Conservation (phyloP, 176 grass and related monocot species). For the Carex parvula region DNA sequence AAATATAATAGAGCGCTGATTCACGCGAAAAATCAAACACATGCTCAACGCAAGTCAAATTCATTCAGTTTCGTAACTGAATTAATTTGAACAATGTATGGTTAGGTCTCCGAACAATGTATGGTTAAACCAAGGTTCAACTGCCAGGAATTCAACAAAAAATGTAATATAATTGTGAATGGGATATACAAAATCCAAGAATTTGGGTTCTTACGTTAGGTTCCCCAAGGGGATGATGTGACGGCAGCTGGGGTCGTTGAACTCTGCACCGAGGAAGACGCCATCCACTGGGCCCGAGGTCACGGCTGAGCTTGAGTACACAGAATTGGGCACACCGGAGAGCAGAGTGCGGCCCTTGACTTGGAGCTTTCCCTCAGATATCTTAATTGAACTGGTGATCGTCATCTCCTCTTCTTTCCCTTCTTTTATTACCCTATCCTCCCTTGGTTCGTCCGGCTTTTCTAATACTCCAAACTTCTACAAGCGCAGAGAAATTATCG, state of each 20-base stretch:
- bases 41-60: conserved; percentile 13
- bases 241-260: conserved; percentile 31
- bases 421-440: not conserved
- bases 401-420: conserved; percentile 51
- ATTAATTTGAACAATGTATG: no score
- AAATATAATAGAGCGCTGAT: not conserved
- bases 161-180: not conserved
- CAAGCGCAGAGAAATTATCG: not conserved
- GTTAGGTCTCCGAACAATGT: no score
- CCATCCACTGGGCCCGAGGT: conserved; percentile 55
- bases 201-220: conserved; percentile 41
- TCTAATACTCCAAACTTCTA: conserved; percentile 18
- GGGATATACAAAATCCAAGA: not conserved
- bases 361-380: conserved; percentile 46
- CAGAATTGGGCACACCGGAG: conserved; percentile 49
- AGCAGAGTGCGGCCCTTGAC: conserved; percentile 50
- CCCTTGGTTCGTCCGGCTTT: not conserved
- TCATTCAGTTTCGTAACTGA: not conserved
- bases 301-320: conserved; percentile 46
- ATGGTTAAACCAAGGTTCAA: not conserved
- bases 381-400: conserved; percentile 44
- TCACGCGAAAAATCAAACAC: not conserved
- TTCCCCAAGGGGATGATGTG: conserved; percentile 73
- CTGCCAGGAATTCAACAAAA: not conserved
- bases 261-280: conserved; percentile 67